Evolutionary conservation across 2,329 filamentous ascomycete species (phyloP), one percentile per base, ranked within the genome.

Genomic region (Metarhizium guizhouense): DNA sequence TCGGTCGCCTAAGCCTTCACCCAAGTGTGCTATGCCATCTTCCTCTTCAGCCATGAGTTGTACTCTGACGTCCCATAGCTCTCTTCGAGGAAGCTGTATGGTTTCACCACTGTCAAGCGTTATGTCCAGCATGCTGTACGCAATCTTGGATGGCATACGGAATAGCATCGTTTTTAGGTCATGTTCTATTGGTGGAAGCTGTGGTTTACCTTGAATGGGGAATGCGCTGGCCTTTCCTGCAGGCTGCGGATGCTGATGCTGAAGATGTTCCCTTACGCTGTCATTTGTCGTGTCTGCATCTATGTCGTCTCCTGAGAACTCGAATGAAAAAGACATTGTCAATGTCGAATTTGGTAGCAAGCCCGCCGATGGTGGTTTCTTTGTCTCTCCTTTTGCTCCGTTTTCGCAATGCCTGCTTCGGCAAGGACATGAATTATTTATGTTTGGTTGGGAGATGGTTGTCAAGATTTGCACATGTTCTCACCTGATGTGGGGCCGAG

Each of bases 41-140:
- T 81, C 82, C 43, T 83, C 83, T 67, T 86, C 83, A 29, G 87
- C 87, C 85, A 93, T 91, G 57, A 94, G 75, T 73, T 94, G 89
- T 42, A 91, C 78, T 38, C 87, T 80, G 43, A 93, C 85, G 66
- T 94, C 89, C 82, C 88, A 93, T 49, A 94, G 76, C 67, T 92
- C 88, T 57, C 89, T 81, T 43, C 88, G 82, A 0, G 88, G 88
- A 7, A 94, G 74, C 42, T 69, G 70, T 10, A 86, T 66, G 3
- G 64, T 71, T 50, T 73, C 71, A 10, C 78, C 78, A 58, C 81
- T 76, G 47, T 86, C 84, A 5, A 73, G 78, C 20, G 76, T 74
- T 52, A 90, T 78, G 7, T 74, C 70, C 18, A 91, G 70, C 13
- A 76, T 77, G 62, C 79, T 76, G 70, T 86, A 93, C 18, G 86